Evolutionary conservation across 2,329 filamentous ascomycete species (phyloP), one percentile per base, ranked within the genome.

Genomic region (Arthrobotrys sinensis): DNA sequence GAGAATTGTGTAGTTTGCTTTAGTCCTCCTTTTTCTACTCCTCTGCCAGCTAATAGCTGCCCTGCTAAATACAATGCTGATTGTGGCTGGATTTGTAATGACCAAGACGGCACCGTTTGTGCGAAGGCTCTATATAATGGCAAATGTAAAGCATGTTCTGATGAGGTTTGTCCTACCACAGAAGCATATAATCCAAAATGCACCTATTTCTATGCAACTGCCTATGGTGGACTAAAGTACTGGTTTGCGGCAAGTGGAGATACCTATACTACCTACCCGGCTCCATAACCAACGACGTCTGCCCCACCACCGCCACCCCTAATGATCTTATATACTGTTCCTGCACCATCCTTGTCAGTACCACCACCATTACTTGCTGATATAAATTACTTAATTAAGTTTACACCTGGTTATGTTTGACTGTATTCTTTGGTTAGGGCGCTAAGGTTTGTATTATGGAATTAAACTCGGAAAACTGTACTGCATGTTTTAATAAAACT

Each of bases 401-500:
- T 21, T 67, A 46, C 32, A 46, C 46, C 8, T 67, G 63, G 63
- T 36, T 67, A 12, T 67, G 63, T n/a, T 46, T 32, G 1, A 40
- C 36, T 14, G 46, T 46, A n/a, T n/a, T n/a, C n/a, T n/a, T n/a
- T n/a, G n/a, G n/a, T 32, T 21, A 10, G 4, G 63, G 63, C 7
- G 24, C 63, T 4, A 67, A 67, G 12, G 32, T 67, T 10, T 67
- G 63, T 38, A 19, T 16, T 32, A 32, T 34, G 2, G 16, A 3
- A 1, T 46, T 46, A 12, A 28, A 52, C 48, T 67, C 63, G 4
- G 63, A 67, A 38, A 53, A 52, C 3, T 67, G 63, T 16, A 36
- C 63, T 10, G 45, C 45, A 19, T 67, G 63, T 34, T 46, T 46
- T 3, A 46, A 67, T 43, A 46, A 67, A 19, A n/a, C 32, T 24